These are phyloP conservation scores for Flaveria bidentis DNA, from an alignment of 129 eudicot species.

Conservation along the genomic window DNA sequence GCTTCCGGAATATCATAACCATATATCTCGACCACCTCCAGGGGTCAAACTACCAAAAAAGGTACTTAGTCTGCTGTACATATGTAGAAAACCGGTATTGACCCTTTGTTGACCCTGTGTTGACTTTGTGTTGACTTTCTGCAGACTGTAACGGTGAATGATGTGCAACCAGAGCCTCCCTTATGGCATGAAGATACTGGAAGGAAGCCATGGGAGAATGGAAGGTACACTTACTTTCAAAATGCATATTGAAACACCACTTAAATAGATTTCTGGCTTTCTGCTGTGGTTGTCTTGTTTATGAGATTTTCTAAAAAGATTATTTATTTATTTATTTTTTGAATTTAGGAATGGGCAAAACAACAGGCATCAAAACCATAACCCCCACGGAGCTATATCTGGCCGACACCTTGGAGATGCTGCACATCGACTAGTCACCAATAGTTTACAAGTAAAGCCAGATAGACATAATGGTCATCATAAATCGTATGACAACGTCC, in stretches of 20 bases:
- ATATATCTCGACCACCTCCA: constrained; percentile 67
- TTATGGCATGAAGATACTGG: constrained; percentile 94
- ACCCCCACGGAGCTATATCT: constrained; percentile 49
- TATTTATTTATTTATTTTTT: not conserved
- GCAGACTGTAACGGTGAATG: constrained; percentile 68
- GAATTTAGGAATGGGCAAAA: constrained; percentile 22
- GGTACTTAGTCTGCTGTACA: constrained; percentile 40
- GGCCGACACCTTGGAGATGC: constrained; percentile 91
- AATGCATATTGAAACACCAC: not conserved
- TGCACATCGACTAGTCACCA: constrained; percentile 80
- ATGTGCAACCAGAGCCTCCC: constrained; percentile 72
- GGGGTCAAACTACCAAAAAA: constrained; percentile 81
- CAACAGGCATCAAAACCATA: constrained; percentile 44
- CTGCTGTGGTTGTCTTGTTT: not conserved
- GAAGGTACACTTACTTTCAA: constrained; percentile 52
- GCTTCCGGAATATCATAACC: constrained; percentile 77
- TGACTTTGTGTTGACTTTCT: constrained; percentile 13
- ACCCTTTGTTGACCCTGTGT: not conserved
- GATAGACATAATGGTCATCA: constrained; percentile 41
- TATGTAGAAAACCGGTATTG: constrained; percentile 1
- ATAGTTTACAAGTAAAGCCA: constrained; percentile 60
- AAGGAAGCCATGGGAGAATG: constrained; percentile 64
- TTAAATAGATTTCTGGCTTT: not conserved
- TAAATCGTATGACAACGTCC: constrained; percentile 46
- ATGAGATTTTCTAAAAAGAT: not conserved